Percentiles rank a stretch among this genome's conserved stretches.
These are phyloP conservation scores for Laetiporus sulphureus DNA, from an alignment of 1,284 basidiomycete species.

Conservation along the genomic window DNA sequence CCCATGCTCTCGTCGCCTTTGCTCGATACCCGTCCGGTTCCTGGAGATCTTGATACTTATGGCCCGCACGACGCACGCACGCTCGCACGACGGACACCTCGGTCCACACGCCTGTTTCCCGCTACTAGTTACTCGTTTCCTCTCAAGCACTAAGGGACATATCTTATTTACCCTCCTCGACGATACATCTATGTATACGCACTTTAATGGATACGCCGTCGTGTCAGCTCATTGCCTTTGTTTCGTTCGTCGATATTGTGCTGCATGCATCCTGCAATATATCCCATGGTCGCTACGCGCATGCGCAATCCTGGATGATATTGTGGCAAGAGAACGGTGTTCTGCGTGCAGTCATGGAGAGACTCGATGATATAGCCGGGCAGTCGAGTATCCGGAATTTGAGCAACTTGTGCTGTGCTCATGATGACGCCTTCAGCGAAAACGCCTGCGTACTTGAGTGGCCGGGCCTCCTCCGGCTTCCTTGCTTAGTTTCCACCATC, in stretches of 20 bases:
- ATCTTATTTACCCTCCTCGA: slow-evolving; percentile 21
- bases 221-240: slow-evolving; percentile 14
- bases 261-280: background rate
- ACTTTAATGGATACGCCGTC: slow-evolving; percentile 29
- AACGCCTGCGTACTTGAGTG: background rate
- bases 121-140: slow-evolving; percentile 21
- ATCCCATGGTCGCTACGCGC: too few relatives aligned
- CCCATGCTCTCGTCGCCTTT: slow-evolving; percentile 16
- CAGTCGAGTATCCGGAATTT: background rate
- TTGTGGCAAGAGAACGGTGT: too few relatives aligned
- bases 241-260: slow-evolving; percentile 12
- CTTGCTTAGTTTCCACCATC: background rate
- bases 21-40: slow-evolving; percentile 26
- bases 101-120: slow-evolving; percentile 25
- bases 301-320: too few relatives aligned
- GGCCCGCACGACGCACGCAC: slow-evolving; percentile 29
- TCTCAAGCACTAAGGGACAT: slow-evolving; percentile 24
- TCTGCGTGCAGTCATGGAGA: too few relatives aligned
- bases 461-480: slow-evolving; percentile 4
- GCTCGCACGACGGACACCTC: slow-evolving; percentile 28
- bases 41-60: slow-evolving; percentile 27
- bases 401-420: slow-evolving; percentile 16
- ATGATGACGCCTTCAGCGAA: slow-evolving; percentile 24
- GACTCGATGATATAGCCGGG: background rate
- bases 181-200: slow-evolving; percentile 26